Evolutionary conservation across 1,139 yeast species (phyloP).

Genomic region (Pichia terricola): DNA sequence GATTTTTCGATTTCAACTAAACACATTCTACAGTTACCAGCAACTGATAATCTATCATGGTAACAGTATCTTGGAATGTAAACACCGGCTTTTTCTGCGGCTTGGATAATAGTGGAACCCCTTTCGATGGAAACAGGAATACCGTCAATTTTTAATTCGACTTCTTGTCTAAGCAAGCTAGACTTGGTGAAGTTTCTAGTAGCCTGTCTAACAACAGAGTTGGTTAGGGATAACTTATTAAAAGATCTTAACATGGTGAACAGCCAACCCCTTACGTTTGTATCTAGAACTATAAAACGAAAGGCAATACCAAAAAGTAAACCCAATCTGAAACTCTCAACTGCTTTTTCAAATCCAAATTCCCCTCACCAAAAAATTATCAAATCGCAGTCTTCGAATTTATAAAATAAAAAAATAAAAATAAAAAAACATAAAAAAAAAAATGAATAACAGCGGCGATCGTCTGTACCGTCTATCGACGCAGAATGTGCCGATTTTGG

Average conservation of each 20-base stretch:
- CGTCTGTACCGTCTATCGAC: too few relatives aligned
- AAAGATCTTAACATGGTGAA: conserved; percentile 12
- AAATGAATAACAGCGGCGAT: too few relatives aligned
- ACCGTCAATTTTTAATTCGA: conserved; percentile 72
- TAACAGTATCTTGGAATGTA: conserved; percentile 83
- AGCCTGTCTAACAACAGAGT: conserved; percentile 9
- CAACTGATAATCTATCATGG: conserved; percentile 84
- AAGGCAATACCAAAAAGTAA: not conserved
- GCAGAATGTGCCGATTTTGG: too few relatives aligned
- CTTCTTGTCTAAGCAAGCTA: conserved; percentile 31
- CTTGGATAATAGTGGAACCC: conserved; percentile 83
- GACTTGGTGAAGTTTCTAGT: conserved; percentile 11
- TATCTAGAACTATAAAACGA: not conserved
- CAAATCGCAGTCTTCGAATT: not conserved
- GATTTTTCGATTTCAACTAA: conserved; percentile 84
- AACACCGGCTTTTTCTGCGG: conserved; percentile 87
- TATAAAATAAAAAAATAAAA: too few relatives aligned
- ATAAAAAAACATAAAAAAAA: too few relatives aligned
- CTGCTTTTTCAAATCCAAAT: not conserved
- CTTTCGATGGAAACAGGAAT: conserved; percentile 71
- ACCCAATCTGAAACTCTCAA: not conserved
- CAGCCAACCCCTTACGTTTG: not conserved
- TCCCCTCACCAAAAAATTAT: not conserved
- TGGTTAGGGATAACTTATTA: conserved; percentile 9
- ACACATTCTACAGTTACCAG: conserved; percentile 96